A percentile compares a stretch with the other conserved stretches of the same genome.
These are phyloP conservation scores for Delitschia confertaspora DNA, from an alignment of 495 filamentous ascomycete genomes.

Conservation along the genomic window DNA sequence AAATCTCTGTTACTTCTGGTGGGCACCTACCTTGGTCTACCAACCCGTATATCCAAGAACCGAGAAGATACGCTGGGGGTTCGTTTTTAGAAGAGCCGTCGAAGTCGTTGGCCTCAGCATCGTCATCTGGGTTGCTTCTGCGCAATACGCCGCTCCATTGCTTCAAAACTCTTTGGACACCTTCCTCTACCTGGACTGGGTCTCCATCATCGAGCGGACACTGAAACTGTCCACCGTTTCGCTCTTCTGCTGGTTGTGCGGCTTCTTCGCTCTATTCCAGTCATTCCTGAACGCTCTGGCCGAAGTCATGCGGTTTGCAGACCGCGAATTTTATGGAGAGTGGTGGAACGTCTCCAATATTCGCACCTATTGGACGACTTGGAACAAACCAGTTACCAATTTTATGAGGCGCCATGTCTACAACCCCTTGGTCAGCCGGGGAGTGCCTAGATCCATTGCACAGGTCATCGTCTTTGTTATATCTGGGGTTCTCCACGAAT, in stretches of 20 bases:
- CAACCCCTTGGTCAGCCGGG: constrained; percentile 71
- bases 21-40: constrained; percentile 92
- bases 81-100: constrained; percentile 69
- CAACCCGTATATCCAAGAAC: constrained; percentile 91
- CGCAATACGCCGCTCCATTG: constrained; percentile 87
- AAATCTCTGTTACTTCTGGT: constrained; percentile 92
- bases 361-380: constrained; percentile 85
- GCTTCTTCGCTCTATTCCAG: constrained; percentile 95
- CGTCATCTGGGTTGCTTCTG: constrained; percentile 86
- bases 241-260: constrained; percentile 89
- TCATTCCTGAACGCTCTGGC: constrained; percentile 80
- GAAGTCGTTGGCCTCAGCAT: constrained; percentile 67
- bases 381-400: constrained; percentile 94
- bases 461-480: constrained; percentile 74
- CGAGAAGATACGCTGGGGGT: constrained; percentile 66
- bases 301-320: constrained; percentile 81
- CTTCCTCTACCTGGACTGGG: constrained; percentile 69
- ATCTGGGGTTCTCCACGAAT: constrained; percentile 80
- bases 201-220: constrained; percentile 74
- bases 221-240: constrained; percentile 93
- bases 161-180: constrained; percentile 81
- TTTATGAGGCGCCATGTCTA: constrained; percentile 95
- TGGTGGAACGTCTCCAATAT: constrained; percentile 94
- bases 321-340: constrained; percentile 88
- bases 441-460: constrained; percentile 58